Percentiles rank a stretch among this genome's conserved stretches.
These are phyloP conservation scores for Begonia masoniana DNA, from an alignment of 306 rosid genomes.

Conservation along the genomic window DNA sequence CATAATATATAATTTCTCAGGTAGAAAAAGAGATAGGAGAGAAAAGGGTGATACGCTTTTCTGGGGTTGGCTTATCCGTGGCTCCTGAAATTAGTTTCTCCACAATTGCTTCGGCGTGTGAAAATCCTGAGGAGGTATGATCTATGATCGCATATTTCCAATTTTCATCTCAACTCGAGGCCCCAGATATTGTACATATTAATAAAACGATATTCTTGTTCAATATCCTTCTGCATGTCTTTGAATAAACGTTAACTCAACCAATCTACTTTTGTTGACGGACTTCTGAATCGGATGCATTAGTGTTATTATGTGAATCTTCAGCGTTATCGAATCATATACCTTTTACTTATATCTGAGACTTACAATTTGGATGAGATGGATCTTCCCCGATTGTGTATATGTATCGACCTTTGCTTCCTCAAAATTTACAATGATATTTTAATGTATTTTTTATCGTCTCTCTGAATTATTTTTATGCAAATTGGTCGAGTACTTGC, in stretches of 20 bases:
- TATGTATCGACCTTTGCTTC: neutral
- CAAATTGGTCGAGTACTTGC: constrained; percentile 17
- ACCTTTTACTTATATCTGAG: neutral
- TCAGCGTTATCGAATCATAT: neutral
- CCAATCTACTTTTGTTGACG: neutral
- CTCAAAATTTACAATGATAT: neutral
- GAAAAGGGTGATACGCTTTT: constrained; percentile 67
- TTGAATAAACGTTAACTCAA: too few relatives aligned
- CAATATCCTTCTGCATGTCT: neutral
- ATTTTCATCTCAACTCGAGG: neutral
- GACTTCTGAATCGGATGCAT: neutral
- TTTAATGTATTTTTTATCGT: neutral
- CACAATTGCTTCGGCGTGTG: constrained; percentile 23
- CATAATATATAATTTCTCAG: constrained; percentile 21
- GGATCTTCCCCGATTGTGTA: neutral
- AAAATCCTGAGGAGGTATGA: constrained; percentile 58
- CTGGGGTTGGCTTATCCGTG: constrained; percentile 68
- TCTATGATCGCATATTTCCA: constrained; percentile 4
- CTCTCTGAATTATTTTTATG: neutral
- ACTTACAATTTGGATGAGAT: neutral
- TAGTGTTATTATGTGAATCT: neutral
- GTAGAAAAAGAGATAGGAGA: constrained; percentile 90
- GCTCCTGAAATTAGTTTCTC: constrained; percentile 60
- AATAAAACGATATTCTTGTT: neutral
- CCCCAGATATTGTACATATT: constrained; percentile 7